These are phyloP conservation scores for Coemansia sp. DNA, from an alignment of 192 early-diverging fungal species.

Conservation along the genomic window DNA sequence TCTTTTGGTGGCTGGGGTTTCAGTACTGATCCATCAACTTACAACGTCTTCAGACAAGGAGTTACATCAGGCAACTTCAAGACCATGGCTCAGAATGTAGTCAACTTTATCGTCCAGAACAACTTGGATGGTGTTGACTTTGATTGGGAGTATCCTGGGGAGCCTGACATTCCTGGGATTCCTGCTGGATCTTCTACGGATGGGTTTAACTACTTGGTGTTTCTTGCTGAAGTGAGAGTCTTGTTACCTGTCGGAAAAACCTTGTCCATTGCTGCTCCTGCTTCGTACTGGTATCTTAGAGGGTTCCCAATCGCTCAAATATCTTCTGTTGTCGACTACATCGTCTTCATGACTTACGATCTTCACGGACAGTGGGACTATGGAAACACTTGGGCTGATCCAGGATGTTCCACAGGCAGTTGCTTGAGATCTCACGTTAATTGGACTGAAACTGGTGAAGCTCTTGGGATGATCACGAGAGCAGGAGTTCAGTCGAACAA, in stretches of 20 bases:
- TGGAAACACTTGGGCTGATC: constrained; percentile 7
- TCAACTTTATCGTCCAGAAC: constrained; percentile 3
- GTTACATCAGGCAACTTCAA: background rate
- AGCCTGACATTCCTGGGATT: constrained; percentile 19
- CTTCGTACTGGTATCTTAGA: constrained; percentile 32
- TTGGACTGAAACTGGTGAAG: constrained; percentile 5
- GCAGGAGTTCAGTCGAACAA: constrained; percentile 27
- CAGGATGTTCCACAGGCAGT: no score
- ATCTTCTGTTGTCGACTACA: constrained; percentile 11
- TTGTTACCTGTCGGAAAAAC: constrained; percentile 8
- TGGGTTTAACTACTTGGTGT: constrained; percentile 15
- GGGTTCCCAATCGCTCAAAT: constrained; percentile 18
- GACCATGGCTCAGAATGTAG: background rate
- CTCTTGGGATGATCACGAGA: constrained; percentile 11
- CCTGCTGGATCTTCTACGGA: constrained; percentile 4
- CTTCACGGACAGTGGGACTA: constrained; percentile 24
- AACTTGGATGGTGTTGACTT: constrained; percentile 21
- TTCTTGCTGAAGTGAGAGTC: constrained; percentile 4
- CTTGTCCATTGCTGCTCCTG: constrained; percentile 28
- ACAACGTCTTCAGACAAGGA: background rate
- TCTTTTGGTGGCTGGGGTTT: constrained; percentile 32
- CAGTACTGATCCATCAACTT: constrained; percentile 8
- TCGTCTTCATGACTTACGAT: constrained; percentile 25
- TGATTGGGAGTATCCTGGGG: constrained; percentile 32
- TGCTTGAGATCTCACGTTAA: constrained; percentile 9